A percentile compares a stretch with the other conserved stretches of the same genome.
These are phyloP conservation scores for Saitozyma podzolica DNA, from an alignment of 768 basidiomycete genomes.

Conservation along the genomic window DNA sequence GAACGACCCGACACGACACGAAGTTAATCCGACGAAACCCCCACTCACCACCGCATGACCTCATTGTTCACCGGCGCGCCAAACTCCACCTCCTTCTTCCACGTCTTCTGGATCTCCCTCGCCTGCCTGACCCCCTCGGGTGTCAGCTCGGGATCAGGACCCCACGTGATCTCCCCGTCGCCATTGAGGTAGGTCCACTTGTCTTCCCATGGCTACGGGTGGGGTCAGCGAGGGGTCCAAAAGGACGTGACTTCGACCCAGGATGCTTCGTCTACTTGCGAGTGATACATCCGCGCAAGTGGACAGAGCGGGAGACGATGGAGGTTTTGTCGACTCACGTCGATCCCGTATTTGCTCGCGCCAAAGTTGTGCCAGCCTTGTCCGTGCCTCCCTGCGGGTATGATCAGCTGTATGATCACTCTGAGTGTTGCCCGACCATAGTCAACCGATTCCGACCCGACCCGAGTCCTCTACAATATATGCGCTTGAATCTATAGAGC, in stretches of 20 bases:
- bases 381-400: slow-evolving; percentile 41
- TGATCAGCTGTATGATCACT: too few species aligned
- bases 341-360: slow-evolving; percentile 38
- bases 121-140: slow-evolving; percentile 46
- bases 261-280: too few species aligned
- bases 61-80: slow-evolving; percentile 33
- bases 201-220: slow-evolving; percentile 45
- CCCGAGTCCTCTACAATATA: neutral
- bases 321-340: slow-evolving; percentile 28
- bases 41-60: slow-evolving; percentile 40
- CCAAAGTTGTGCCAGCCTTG: slow-evolving; percentile 50
- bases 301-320: too few species aligned
- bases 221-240: slow-evolving; percentile 1
- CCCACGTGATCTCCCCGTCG: slow-evolving; percentile 48
- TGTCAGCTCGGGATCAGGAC: slow-evolving; percentile 49
- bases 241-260: neutral
- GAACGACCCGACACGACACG: too few species aligned
- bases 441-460: neutral
- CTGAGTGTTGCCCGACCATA: too few species aligned
- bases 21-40: too few species aligned
- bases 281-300: too few species aligned
- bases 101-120: slow-evolving; percentile 31
- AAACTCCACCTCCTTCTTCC: slow-evolving; percentile 25
- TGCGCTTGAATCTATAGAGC: neutral
- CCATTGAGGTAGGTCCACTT: slow-evolving; percentile 38